A percentile compares a stretch with the other conserved stretches of the same genome.
phyloP scores from a whole-genome alignment of 768 basidiomycete genomes.

The Russula abietina region DNA sequence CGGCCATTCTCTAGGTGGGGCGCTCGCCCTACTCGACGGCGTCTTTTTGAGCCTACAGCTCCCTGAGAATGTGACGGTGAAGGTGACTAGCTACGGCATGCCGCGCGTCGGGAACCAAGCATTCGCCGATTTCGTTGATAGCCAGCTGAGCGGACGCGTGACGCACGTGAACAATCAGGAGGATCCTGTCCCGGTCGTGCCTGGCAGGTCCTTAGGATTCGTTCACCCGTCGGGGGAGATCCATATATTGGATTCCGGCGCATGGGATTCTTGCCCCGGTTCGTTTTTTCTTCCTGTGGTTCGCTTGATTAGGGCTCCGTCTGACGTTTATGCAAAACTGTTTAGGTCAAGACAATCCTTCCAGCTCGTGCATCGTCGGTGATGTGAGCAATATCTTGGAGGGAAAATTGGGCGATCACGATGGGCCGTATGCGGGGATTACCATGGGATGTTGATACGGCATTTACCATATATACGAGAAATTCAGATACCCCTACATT shows the following conservation, averaged over 20 bases:
- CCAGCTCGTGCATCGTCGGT: slow-evolving; percentile 44
- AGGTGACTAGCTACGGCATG: slow-evolving; percentile 26
- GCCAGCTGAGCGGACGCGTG: not conserved
- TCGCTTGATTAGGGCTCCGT: no score
- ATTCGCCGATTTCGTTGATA: slow-evolving; percentile 14
- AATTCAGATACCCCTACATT: no score
- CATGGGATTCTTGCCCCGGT: slow-evolving; percentile 55
- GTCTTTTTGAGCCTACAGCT: slow-evolving; percentile 27
- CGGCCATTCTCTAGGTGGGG: slow-evolving; percentile 26
- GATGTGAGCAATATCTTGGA: slow-evolving; percentile 47
- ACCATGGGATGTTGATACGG: slow-evolving; percentile 22
- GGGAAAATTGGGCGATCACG: slow-evolving; percentile 28
- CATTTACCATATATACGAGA: not conserved
- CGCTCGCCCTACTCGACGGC: slow-evolving; percentile 28
- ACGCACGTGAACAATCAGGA: slow-evolving; percentile 11
- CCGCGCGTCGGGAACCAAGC: slow-evolving; percentile 27
- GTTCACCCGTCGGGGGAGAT: slow-evolving; percentile 40
- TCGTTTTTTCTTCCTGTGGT: not conserved
- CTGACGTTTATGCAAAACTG: not conserved
- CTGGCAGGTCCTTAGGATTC: slow-evolving; percentile 39
- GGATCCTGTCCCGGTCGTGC: slow-evolving; percentile 36
- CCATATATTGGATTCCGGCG: slow-evolving; percentile 38
- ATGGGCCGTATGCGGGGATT: slow-evolving; percentile 23
- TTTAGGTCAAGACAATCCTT: slow-evolving; percentile 56
- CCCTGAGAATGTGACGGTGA: slow-evolving; percentile 16